Evolutionary conservation across 2,329 filamentous ascomycete species (phyloP), one percentile per base, ranked within the genome.

Genomic region (Fusarium bulbicola): DNA sequence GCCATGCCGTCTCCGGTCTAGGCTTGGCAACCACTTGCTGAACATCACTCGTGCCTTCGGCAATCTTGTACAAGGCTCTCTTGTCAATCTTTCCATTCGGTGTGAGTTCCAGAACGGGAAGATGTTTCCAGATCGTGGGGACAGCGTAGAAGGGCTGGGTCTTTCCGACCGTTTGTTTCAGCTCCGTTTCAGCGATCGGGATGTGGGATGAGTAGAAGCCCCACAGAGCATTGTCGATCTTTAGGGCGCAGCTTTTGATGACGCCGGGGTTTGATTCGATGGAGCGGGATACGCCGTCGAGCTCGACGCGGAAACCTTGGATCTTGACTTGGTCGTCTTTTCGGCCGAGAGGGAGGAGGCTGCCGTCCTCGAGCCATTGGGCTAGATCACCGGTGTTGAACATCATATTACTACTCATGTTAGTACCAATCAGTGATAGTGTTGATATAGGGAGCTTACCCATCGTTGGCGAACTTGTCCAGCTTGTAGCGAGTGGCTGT

Each of bases 381-480:
- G 58, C 70, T 6, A 73, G 49, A 56, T 73, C 70, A 1, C 70
- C 70, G 1, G 70, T 73, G 45, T 73, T 74, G 54, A 74, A 73
- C 66, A 73, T 73, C 72, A 81, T 81, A 6, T 80, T 81, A 7
- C 84, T 86, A 6, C 10, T 10, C 8, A 5, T 5, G 28, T 67
- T 16, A 66, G 52, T 16, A 14, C 7, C 5, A 2, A 2, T 18
- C 2, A 1, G 16, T 4, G 9, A 1, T 13, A 24, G 2, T 4
- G 28, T 12, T 1, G 12, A 6, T 6, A 0, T 1, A 5, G 4
- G 8, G 7, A n/a, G 1, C 56, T 59, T 47, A 71, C 70, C 70
- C 66, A 2, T 73, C 66, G 0, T 67, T 59, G 7, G 66, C 46
- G 21, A 73, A 73, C 86, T 73, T 73, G 21, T 73, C 70, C 3